phyloP scores from a whole-genome alignment of 805 yeast species.

The Candida palmyrensis region DNA sequence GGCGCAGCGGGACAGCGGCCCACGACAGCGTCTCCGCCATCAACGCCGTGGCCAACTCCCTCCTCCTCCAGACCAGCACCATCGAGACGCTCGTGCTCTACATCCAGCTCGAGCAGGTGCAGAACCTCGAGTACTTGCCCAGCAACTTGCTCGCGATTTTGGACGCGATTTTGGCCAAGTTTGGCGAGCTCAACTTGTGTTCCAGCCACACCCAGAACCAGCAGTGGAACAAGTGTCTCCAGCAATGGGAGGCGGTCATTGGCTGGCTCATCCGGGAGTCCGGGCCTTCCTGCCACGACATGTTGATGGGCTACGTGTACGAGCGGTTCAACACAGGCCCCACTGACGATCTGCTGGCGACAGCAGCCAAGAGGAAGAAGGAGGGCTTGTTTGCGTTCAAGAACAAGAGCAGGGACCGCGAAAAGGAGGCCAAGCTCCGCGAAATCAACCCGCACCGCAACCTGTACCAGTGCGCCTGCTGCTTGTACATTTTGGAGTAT shows the following conservation, averaged over 20 bases:
- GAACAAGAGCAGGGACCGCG: constrained; percentile 11
- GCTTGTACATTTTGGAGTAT: constrained; percentile 24
- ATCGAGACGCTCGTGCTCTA: constrained; percentile 31
- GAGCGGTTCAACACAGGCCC: constrained; percentile 17
- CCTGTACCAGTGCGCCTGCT: constrained; percentile 27
- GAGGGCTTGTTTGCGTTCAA: constrained; percentile 23
- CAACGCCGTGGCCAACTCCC: constrained; percentile 12
- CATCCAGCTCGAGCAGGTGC: constrained; percentile 37
- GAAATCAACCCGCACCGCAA: constrained; percentile 27
- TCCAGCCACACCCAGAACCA: constrained; percentile 25
- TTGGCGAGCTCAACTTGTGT: constrained; percentile 16
- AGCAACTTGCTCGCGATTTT: constrained; percentile 20
- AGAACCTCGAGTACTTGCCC: constrained; percentile 31
- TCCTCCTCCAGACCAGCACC: constrained; percentile 24
- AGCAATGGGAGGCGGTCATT: constrained; percentile 24
- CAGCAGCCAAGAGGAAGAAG: constrained; percentile 15
- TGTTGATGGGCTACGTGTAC: constrained; percentile 25
- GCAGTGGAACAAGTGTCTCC: constrained; percentile 24
- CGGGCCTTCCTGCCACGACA: constrained; percentile 34
- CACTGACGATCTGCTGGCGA: not conserved
- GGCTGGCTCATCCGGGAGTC: constrained; percentile 29
- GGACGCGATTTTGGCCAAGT: constrained; percentile 25
- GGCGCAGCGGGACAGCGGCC: constrained; percentile 6
- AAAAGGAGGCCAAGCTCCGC: constrained; percentile 9
- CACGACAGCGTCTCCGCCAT: constrained; percentile 26